Percentiles rank a stretch among this genome's conserved stretches.
Evolutionary conservation across 164 flowering plant species (phyloP).

Genomic region (Umbellularia californica): DNA sequence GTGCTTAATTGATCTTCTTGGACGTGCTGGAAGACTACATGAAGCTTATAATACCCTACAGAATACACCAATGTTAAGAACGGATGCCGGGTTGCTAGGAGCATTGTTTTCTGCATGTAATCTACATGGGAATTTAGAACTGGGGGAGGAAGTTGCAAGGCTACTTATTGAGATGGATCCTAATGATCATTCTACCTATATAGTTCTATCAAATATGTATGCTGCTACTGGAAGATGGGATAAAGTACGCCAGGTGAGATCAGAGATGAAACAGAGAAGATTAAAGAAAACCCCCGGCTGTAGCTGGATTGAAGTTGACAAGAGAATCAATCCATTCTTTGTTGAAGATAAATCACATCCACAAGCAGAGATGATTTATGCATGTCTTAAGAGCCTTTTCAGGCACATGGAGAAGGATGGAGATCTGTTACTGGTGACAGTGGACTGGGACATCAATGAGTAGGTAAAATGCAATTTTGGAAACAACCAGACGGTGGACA

Average conservation of each 20-base stretch:
- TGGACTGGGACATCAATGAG: background rate
- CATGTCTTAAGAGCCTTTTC: slow-evolving; percentile 39
- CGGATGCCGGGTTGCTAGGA: slow-evolving; percentile 45
- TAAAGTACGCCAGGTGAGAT: slow-evolving; percentile 42
- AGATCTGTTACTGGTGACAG: background rate
- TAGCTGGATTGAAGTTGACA: slow-evolving; percentile 69
- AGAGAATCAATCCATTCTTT: slow-evolving; percentile 40
- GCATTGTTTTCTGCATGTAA: slow-evolving; percentile 60
- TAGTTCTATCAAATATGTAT: slow-evolving; percentile 56
- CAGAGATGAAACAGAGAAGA: slow-evolving; percentile 47
- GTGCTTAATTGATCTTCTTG: slow-evolving; percentile 65
- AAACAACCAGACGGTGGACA: background rate
- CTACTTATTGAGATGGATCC: slow-evolving; percentile 49
- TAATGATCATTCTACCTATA: slow-evolving; percentile 44
- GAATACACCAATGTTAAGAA: slow-evolving; percentile 22
- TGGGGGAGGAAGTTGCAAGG: slow-evolving; percentile 52
- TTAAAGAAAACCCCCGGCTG: slow-evolving; percentile 69
- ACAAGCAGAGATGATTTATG: slow-evolving; percentile 28
- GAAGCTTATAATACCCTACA: slow-evolving; percentile 58
- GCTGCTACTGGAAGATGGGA: slow-evolving; percentile 56
- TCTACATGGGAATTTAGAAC: slow-evolving; percentile 37
- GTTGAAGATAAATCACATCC: slow-evolving; percentile 44
- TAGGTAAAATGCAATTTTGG: background rate
- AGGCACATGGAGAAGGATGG: slow-evolving; percentile 46
- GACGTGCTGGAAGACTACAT: slow-evolving; percentile 59